These are phyloP conservation scores for Earliella scabrosa DNA, from an alignment of 1,284 basidiomycete genomes.

Conservation along the genomic window DNA sequence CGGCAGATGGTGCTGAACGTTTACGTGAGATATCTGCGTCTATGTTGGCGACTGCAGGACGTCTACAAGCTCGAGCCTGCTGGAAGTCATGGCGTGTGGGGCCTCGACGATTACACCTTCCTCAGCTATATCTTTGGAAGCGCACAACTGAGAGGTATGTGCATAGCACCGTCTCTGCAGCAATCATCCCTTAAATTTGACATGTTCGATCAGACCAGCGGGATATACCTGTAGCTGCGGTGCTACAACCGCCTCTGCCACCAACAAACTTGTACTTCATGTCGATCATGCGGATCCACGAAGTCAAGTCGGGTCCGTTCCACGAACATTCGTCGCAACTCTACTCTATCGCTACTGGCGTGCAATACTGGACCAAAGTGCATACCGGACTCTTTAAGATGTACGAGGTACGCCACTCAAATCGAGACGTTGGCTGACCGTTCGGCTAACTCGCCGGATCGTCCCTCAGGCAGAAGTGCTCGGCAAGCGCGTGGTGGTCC, in stretches of 20 bases:
- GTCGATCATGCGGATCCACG: slow-evolving; percentile 78
- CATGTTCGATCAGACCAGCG: slow-evolving; percentile 53
- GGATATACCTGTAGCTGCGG: slow-evolving; percentile 59
- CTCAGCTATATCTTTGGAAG: slow-evolving; percentile 93
- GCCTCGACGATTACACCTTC: slow-evolving; percentile 93
- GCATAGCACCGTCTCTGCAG: too few relatives aligned
- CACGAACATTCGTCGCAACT: slow-evolving; percentile 93
- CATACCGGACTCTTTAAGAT: slow-evolving; percentile 93
- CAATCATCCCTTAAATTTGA: too few relatives aligned
- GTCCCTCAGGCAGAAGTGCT: slow-evolving; percentile 82
- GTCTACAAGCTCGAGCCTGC: slow-evolving; percentile 94
- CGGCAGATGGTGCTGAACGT: slow-evolving; percentile 67
- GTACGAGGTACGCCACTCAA: slow-evolving; percentile 70
- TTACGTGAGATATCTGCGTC: slow-evolving; percentile 77
- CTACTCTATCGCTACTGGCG: slow-evolving; percentile 83
- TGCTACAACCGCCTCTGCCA: slow-evolving; percentile 57
- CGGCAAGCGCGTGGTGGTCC: slow-evolving; percentile 94
- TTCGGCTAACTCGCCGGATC: neutral
- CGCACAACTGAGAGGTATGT: slow-evolving; percentile 80
- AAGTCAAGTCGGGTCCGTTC: slow-evolving; percentile 88
- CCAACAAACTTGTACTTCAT: slow-evolving; percentile 80
- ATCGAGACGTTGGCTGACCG: neutral
- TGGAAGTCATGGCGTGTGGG: slow-evolving; percentile 98
- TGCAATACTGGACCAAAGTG: slow-evolving; percentile 89
- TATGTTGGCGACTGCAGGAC: slow-evolving; percentile 89